Evolutionary conservation across 345 rosid species (phyloP).

Genomic region (Gossypium anomalum): DNA sequence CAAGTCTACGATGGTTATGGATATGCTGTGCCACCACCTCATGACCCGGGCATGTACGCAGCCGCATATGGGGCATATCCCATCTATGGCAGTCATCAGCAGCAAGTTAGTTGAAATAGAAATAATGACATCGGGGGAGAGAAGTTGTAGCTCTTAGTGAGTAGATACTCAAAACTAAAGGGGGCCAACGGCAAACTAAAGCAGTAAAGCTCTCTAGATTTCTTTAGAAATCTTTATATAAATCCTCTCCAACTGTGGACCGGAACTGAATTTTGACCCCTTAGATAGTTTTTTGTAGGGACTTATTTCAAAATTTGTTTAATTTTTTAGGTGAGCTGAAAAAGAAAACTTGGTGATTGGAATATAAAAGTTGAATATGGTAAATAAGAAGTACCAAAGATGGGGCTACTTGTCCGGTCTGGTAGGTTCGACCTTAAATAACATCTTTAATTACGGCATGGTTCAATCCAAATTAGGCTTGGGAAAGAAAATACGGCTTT

Average conservation of each 20-base stretch:
- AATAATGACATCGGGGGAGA: slow-evolving; percentile 11
- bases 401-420: no score
- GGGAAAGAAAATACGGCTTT: no score
- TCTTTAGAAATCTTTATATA: slow-evolving; percentile 36
- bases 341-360: slow-evolving; percentile 21
- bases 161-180: slow-evolving; percentile 21
- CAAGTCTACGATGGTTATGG: slow-evolving; percentile 83
- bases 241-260: slow-evolving; percentile 44
- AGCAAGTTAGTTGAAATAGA: slow-evolving; percentile 87
- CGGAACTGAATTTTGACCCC: slow-evolving; percentile 64
- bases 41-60: slow-evolving; percentile 70
- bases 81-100: slow-evolving; percentile 76
- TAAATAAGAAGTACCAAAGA: no score
- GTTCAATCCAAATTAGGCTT: no score
- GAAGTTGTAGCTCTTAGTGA: slow-evolving; percentile 22
- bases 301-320: slow-evolving; percentile 35
- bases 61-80: slow-evolving; percentile 66
- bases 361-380: neutral
- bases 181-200: slow-evolving; percentile 28
- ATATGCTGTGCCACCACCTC: slow-evolving; percentile 64
- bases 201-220: slow-evolving; percentile 18
- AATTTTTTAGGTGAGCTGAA: slow-evolving; percentile 11
- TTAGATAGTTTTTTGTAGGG: slow-evolving; percentile 27
- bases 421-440: no score
- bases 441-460: no score